Evolutionary conservation across 2,329 filamentous ascomycete species (phyloP), one percentile per base, ranked within the genome.

Genomic region (Capronia coronata): DNA sequence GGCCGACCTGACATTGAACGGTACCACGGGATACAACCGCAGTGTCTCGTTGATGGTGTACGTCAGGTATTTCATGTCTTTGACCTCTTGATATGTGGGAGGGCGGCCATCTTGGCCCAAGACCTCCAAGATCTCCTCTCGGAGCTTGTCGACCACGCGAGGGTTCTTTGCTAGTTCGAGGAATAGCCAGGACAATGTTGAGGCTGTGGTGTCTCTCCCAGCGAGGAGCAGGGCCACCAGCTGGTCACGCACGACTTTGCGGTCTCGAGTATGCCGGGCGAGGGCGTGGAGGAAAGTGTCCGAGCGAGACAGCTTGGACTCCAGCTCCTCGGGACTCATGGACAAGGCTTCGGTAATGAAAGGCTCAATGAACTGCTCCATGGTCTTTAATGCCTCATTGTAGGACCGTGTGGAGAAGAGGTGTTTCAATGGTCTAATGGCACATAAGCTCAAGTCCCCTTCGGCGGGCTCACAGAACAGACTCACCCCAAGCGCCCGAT

Each of bases 241-340:
- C 67, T 96, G 89, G 67, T 95, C 89, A 27, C 88, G 86, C 11
- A 96, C 76, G 2, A 88, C 78, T 11, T 64, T 64, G 2, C 64
- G 65, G 42, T 73, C 70, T 27, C 86, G 80, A 0, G 89, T 95
- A 70, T 87, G 90, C 32, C 77, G 75, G 38, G 88, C 87, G 2
- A 96, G 78, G 23, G 87, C 86, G 67, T 95, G 86, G 16, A 95
- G 77, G 70, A 96, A 94, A 1, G 86, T 94, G 67, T 93, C 84
- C 7, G 79, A 79, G 63, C 86, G 88, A 48, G 78, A 78, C 4
- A 71, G 62, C 68, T 85, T 87, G 53, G 80, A 75, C 29, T 83
- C 80, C 1, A 94, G 78, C 65, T 95, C 86, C 25, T 80, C 79
- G 0, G 79, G 77, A 1, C 78, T 79, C 27, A 94, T 75, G 3